A percentile compares a stretch with the other conserved stretches of the same genome.
phyloP scores from a whole-genome alignment of 768 basidiomycete genomes.

The Termitomyces bulborhizus region DNA sequence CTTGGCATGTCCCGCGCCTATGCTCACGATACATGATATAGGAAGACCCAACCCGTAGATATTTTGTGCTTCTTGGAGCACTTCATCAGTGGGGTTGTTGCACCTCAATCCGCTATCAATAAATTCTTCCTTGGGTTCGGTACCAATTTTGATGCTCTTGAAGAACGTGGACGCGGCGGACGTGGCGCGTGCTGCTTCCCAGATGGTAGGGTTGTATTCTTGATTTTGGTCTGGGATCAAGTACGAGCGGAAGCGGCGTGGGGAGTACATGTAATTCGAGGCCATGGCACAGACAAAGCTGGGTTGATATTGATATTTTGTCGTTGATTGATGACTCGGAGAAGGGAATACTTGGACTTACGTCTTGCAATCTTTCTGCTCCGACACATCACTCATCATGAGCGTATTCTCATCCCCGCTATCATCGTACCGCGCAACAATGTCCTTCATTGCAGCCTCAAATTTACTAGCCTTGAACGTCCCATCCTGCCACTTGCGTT shows the following conservation, averaged over 20 bases:
- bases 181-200: slow-evolving; percentile 25
- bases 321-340: not conserved
- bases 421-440: not conserved
- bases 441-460: not conserved
- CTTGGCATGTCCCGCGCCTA: slow-evolving; percentile 6
- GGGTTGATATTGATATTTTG: not conserved
- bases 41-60: not conserved
- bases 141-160: slow-evolving; percentile 14
- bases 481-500: not conserved
- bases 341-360: not conserved
- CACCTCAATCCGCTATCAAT: slow-evolving; percentile 13
- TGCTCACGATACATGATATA: slow-evolving; percentile 6
- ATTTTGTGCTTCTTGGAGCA: not conserved
- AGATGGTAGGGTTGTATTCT: slow-evolving; percentile 15
- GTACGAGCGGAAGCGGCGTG: slow-evolving; percentile 13
- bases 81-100: slow-evolving; percentile 10
- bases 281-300: slow-evolving; percentile 2
- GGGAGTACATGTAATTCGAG: not conserved
- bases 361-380: not conserved
- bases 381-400: not conserved
- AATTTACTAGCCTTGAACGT: not conserved
- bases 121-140: slow-evolving; percentile 2
- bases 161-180: slow-evolving; percentile 22
- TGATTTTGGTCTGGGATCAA: not conserved
- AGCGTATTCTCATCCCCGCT: not conserved